Percentiles rank a stretch among this genome's conserved stretches.
These are phyloP conservation scores for Diaporthe eres DNA, from an alignment of 2,329 filamentous ascomycete species.

Conservation along the genomic window DNA sequence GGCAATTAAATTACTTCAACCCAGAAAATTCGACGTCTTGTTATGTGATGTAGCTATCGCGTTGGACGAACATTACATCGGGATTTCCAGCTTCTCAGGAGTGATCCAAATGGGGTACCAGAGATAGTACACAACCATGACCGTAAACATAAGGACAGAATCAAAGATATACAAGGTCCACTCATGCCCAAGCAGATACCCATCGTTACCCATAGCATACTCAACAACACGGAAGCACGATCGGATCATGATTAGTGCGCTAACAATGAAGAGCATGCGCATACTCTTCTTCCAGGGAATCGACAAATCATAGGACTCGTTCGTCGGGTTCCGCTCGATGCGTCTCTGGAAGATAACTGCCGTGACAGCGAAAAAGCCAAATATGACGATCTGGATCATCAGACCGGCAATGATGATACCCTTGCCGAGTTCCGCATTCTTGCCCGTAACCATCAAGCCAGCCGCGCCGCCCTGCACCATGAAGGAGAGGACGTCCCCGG, in stretches of 20 bases:
- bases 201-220: constrained; percentile 49
- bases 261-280: constrained; percentile 50
- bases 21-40: too few relatives aligned
- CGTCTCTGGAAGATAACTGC: constrained; percentile 59
- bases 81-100: neutral
- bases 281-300: constrained; percentile 51
- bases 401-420: constrained; percentile 66
- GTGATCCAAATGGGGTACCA: neutral
- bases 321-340: constrained; percentile 43
- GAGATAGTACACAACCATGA: constrained; percentile 2
- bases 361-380: constrained; percentile 65
- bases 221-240: constrained; percentile 63
- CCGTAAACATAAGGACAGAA: neutral
- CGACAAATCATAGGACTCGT: constrained; percentile 36
- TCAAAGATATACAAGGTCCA: neutral
- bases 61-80: neutral
- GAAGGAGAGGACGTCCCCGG: constrained; percentile 61
- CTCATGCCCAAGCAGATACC: constrained; percentile 3
- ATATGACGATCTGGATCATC: constrained; percentile 67
- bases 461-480: constrained; percentile 57
- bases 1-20: too few relatives aligned
- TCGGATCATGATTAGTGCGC: constrained; percentile 58
- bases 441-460: constrained; percentile 46
- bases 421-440: constrained; percentile 50
- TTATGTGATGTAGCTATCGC: too few relatives aligned